phyloP scores from a whole-genome alignment of 2,329 filamentous ascomycete species.

The Pleoardoris graminearum region DNA sequence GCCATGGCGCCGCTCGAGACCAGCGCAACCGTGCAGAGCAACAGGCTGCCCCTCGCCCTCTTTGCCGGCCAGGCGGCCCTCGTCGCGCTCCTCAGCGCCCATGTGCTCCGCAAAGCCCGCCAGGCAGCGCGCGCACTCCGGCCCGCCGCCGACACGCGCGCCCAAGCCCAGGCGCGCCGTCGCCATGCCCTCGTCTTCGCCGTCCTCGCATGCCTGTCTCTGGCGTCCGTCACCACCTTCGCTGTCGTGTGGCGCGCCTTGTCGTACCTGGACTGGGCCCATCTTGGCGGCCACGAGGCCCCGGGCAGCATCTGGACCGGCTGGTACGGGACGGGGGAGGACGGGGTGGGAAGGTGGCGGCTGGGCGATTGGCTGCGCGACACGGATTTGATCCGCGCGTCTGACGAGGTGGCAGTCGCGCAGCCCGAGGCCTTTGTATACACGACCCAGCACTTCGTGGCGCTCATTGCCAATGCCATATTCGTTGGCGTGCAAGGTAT shows the following conservation, averaged over 20 bases:
- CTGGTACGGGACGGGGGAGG: slow-evolving; percentile 45
- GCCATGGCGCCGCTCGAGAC: slow-evolving; percentile 44
- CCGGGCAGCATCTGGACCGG: slow-evolving; percentile 48
- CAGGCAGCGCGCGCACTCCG: slow-evolving; percentile 39
- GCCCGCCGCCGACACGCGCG: slow-evolving; percentile 40
- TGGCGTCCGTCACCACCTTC: slow-evolving; percentile 51
- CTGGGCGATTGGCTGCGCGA: slow-evolving; percentile 59
- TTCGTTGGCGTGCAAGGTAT: slow-evolving; percentile 62
- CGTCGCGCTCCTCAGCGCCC: slow-evolving; percentile 34
- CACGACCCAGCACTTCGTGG: slow-evolving; percentile 63
- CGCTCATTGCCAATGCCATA: slow-evolving; percentile 58
- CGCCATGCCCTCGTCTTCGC: slow-evolving; percentile 47
- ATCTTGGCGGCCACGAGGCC: slow-evolving; percentile 44
- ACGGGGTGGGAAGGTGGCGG: slow-evolving; percentile 39
- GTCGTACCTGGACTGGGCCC: slow-evolving; percentile 58
- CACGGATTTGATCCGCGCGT: slow-evolving; percentile 56
- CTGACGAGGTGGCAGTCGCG: slow-evolving; percentile 59
- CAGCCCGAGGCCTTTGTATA: slow-evolving; percentile 63
- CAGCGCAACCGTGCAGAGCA: slow-evolving; percentile 33
- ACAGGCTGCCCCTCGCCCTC: slow-evolving; percentile 37
- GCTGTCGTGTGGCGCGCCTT: slow-evolving; percentile 50
- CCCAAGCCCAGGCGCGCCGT: slow-evolving; percentile 34
- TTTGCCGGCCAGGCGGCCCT: slow-evolving; percentile 37
- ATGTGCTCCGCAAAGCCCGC: slow-evolving; percentile 35
- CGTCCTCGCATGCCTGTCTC: slow-evolving; percentile 51